Percentiles rank a stretch among this genome's conserved stretches.
phyloP scores from a whole-genome alignment of 371 early-diverging fungal genomes.

The Zopfochytrium polystomum region DNA sequence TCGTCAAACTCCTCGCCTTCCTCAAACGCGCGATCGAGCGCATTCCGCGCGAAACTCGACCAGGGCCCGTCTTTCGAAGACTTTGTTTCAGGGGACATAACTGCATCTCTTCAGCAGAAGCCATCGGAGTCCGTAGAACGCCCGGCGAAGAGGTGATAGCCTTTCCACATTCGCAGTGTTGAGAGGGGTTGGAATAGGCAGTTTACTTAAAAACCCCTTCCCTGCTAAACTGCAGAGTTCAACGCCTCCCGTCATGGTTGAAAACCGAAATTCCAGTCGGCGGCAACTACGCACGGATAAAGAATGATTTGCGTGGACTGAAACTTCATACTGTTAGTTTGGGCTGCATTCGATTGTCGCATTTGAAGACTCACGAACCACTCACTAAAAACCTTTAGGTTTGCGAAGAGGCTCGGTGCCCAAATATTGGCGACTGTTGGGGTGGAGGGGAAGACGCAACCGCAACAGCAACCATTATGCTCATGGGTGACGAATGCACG shows the following conservation, averaged over 20 bases:
- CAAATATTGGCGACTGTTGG: slow-evolving; percentile 98
- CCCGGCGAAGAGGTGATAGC: neutral
- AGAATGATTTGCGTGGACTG: slow-evolving; percentile 85
- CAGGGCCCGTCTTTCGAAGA: slow-evolving; percentile 66
- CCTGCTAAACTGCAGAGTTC: slow-evolving; percentile 16
- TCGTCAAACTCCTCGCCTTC: too few species aligned
- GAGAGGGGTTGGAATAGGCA: too few species aligned
- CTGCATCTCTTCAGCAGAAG: slow-evolving; percentile 14
- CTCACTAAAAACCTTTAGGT: slow-evolving; percentile 44
- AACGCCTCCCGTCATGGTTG: slow-evolving; percentile 84
- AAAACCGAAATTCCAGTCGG: slow-evolving; percentile 89
- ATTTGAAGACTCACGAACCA: too few species aligned
- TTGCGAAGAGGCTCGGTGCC: slow-evolving; percentile 95
- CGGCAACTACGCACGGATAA: slow-evolving; percentile 73
- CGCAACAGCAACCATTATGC: slow-evolving; percentile 96
- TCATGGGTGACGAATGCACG: slow-evolving; percentile 98
- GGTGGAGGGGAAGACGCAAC: slow-evolving; percentile 94
- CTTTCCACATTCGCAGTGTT: neutral
- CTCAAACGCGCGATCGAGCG: too few species aligned
- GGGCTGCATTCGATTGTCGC: too few species aligned
- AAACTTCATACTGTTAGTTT: slow-evolving; percentile 77
- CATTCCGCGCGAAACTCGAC: slow-evolving; percentile 55
- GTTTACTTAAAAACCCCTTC: neutral
- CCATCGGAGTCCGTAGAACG: neutral
- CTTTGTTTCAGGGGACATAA: slow-evolving; percentile 60